These are phyloP conservation scores for Plantago ovata DNA, from an alignment of 257 asterid genomes.

Conservation along the genomic window DNA sequence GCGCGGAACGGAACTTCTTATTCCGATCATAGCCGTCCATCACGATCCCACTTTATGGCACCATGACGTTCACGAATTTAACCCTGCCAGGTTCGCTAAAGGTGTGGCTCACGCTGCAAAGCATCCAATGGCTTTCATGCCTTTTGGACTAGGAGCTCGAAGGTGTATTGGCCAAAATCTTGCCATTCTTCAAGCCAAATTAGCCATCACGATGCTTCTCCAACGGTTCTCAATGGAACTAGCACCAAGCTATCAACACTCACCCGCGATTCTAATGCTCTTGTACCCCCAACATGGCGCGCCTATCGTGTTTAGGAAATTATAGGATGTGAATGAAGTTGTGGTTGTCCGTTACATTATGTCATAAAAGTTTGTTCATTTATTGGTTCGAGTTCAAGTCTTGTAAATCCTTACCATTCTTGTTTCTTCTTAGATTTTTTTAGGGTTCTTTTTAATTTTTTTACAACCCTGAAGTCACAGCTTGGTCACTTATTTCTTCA, in stretches of 20 bases:
- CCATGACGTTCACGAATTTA: slow-evolving; percentile 68
- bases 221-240: slow-evolving; percentile 67
- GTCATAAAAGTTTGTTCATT: slow-evolving; percentile 12
- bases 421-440: not conserved
- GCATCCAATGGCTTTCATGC: slow-evolving; percentile 78
- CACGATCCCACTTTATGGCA: slow-evolving; percentile 78
- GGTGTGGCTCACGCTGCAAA: slow-evolving; percentile 69
- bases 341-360: slow-evolving; percentile 4
- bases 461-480: not conserved
- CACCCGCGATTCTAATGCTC: slow-evolving; percentile 65
- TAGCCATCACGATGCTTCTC: slow-evolving; percentile 66
- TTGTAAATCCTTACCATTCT: not conserved
- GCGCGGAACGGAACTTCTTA: slow-evolving; percentile 60
- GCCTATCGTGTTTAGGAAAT: slow-evolving; percentile 64
- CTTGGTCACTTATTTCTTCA: not conserved
- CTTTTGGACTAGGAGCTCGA: slow-evolving; percentile 80
- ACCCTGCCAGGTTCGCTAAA: slow-evolving; percentile 68
- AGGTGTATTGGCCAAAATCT: slow-evolving; percentile 85
- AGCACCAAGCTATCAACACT: slow-evolving; percentile 64
- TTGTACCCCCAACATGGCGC: slow-evolving; percentile 84
- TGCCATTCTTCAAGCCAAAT: slow-evolving; percentile 73
- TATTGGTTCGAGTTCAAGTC: slow-evolving; percentile 16
- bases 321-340: slow-evolving; percentile 27
- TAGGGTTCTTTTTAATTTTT: slow-evolving; percentile 2
- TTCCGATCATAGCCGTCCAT: slow-evolving; percentile 83